These are phyloP conservation scores for Neonectria hederae DNA, from an alignment of 2,329 filamentous ascomycete genomes.

Conservation along the genomic window DNA sequence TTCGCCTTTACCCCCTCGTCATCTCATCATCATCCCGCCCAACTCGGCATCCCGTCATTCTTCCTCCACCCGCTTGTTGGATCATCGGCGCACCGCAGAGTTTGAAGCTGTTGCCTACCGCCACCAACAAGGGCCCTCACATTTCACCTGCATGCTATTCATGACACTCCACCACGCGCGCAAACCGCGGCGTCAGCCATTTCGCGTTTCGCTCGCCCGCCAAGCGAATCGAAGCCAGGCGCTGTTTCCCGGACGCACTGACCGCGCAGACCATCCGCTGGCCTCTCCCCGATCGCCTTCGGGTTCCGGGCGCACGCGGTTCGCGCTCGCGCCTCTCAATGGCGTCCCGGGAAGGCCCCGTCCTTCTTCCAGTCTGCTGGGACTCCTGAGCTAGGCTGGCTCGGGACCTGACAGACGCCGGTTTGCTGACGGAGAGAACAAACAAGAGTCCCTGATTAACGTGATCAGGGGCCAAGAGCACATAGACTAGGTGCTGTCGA, in stretches of 20 bases:
- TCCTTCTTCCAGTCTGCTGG: slow-evolving; percentile 35
- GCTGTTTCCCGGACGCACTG: slow-evolving; percentile 21
- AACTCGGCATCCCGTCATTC: background rate
- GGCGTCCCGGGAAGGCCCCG: slow-evolving; percentile 36
- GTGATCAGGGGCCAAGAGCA: background rate
- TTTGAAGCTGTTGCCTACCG: background rate
- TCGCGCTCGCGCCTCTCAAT: slow-evolving; percentile 24
- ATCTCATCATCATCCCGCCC: background rate
- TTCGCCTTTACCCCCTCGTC: background rate
- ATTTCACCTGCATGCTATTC: background rate
- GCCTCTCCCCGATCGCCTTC: slow-evolving; percentile 14
- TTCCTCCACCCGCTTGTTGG: background rate
- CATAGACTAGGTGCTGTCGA: background rate
- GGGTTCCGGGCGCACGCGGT: slow-evolving; percentile 30
- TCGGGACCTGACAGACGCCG: background rate
- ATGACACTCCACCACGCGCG: background rate
- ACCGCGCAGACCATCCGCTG: slow-evolving; percentile 27
- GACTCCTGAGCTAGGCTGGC: slow-evolving; percentile 13
- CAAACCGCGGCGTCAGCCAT: slow-evolving; percentile 26
- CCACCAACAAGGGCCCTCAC: background rate
- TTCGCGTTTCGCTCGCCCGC: slow-evolving; percentile 19
- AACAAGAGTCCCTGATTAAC: background rate
- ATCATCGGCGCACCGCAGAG: background rate
- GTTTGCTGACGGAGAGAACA: background rate
- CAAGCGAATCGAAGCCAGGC: slow-evolving; percentile 12